Evolutionary conservation across 768 basidiomycete species (phyloP), one percentile per base, ranked within the genome.

Genomic region (Dacryopinax primogenitus): DNA sequence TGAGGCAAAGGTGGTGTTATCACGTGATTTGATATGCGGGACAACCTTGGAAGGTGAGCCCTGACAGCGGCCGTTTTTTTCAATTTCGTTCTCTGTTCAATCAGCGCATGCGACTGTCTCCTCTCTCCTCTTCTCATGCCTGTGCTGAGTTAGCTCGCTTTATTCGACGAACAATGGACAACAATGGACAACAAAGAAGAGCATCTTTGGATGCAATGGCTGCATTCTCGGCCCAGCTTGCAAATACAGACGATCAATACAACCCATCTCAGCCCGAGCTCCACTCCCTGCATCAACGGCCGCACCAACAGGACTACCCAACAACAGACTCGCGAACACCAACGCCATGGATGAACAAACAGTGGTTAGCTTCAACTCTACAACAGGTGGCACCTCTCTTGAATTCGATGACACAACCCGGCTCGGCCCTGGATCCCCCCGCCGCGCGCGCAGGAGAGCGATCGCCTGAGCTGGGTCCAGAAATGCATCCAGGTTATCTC

Each of bases 371-470:
- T 15, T 58, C 51, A 9, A 58, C 51, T 58, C 32, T 58, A 18
- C 51, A 30, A 30, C 51, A 58, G 51, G 51, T 58, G 9, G 51
- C 51, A 15, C 51, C 51, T 18, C 18, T 58, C 26, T 18, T 58
- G 51, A 58, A 30, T 18, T 58, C 51, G 9, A 58, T 58, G 4
- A 15, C 51, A 15, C 51, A 58, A 28, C 51, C 51, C 26, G 15
- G 18, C 51, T 58, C 51, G 23, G 26, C 51, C 32, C 30, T 58
- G 13, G 32, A 30, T 30, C 51, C 51, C 13, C 51, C 32, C 51
- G 51, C 51, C 51, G 51, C 51, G 51, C 26, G 51, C 51, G 51
- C 51, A 58, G 26, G 13, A 30, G 51, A 58, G 51, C 51, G 26
- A 9, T 58, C 51, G 4, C 51, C 51, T 28, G 51, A 58, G 51